Percentiles rank a stretch among this genome's conserved stretches.
Evolutionary conservation across 1,284 basidiomycete genomes (phyloP).

Genomic region (Mycosarcoma mackinlayi): DNA sequence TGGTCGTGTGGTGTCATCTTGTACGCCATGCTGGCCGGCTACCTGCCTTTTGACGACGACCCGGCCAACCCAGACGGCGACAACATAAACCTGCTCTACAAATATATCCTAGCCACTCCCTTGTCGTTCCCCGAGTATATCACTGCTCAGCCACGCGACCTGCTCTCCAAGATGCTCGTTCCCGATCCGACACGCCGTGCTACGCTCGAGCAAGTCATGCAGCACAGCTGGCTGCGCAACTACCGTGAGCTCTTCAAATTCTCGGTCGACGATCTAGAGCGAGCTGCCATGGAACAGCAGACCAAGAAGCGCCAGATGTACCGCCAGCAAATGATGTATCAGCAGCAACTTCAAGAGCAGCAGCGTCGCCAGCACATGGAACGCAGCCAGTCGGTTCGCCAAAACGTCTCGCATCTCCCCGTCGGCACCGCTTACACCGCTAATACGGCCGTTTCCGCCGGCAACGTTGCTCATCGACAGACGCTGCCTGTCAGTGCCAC

Average conservation of each 20-base stretch:
- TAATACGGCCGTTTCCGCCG: slow-evolving; percentile 34
- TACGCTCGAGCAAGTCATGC: slow-evolving; percentile 64
- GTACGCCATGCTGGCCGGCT: slow-evolving; percentile 98
- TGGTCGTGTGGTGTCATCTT: slow-evolving; percentile 99
- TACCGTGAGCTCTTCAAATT: slow-evolving; percentile 68
- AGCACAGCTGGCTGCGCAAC: slow-evolving; percentile 65
- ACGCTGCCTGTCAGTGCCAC: slow-evolving; percentile 48
- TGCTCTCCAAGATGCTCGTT: slow-evolving; percentile 65
- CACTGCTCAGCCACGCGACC: slow-evolving; percentile 63
- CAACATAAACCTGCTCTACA: slow-evolving; percentile 99
- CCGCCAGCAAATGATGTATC: slow-evolving; percentile 66
- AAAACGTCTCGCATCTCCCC: slow-evolving; percentile 38
- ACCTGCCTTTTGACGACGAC: slow-evolving; percentile 99
- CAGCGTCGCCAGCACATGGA: slow-evolving; percentile 51
- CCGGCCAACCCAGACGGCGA: slow-evolving; percentile 98
- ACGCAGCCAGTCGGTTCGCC: slow-evolving; percentile 48
- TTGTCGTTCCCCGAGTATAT: slow-evolving; percentile 68
- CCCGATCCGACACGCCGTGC: slow-evolving; percentile 64
- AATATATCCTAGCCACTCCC: slow-evolving; percentile 83
- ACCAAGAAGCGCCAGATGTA: slow-evolving; percentile 66
- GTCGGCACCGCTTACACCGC: slow-evolving; percentile 48
- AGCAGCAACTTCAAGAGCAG: slow-evolving; percentile 65
- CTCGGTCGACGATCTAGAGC: slow-evolving; percentile 66
- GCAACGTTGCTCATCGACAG: slow-evolving; percentile 32
- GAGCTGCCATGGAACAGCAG: slow-evolving; percentile 67